Evolutionary conservation across 2,329 filamentous ascomycete species (phyloP).

Genomic region (Fusarium chuoi): DNA sequence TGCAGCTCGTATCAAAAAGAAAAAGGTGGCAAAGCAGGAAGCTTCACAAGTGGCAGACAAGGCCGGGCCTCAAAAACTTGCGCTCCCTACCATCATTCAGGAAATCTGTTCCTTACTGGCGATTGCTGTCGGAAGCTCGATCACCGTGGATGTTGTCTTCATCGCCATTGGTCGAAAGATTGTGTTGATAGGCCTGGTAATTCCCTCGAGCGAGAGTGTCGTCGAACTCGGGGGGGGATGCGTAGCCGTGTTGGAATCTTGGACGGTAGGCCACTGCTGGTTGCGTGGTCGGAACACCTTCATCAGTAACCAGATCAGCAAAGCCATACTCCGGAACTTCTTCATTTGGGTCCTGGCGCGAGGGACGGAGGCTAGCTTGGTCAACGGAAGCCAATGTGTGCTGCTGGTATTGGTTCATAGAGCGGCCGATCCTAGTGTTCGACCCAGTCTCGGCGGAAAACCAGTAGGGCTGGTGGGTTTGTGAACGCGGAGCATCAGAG

Average conservation of each 20-base stretch:
- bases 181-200: not conserved
- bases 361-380: not conserved
- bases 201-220: not conserved
- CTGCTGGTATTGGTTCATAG: conserved; percentile 13
- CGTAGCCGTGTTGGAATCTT: not conserved
- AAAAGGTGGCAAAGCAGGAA: not conserved
- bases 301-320: not conserved
- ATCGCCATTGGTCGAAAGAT: not conserved
- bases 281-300: not conserved
- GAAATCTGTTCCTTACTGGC: not conserved
- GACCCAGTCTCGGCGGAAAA: conserved; percentile 11
- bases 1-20: not conserved
- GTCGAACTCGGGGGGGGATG: not conserved
- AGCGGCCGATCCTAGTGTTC: conserved; percentile 21
- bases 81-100: not conserved
- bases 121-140: not conserved
- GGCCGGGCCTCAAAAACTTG: not conserved
- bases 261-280: not conserved
- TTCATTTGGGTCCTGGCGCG: conserved; percentile 1
- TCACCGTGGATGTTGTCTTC: not conserved
- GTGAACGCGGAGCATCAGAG: not conserved
- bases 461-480: conserved; percentile 22
- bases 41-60: not conserved
- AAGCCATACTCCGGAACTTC: not conserved
- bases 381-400: conserved; percentile 7